phyloP scores from a whole-genome alignment of 1,284 basidiomycete genomes.

The Ustilago trichophora region DNA sequence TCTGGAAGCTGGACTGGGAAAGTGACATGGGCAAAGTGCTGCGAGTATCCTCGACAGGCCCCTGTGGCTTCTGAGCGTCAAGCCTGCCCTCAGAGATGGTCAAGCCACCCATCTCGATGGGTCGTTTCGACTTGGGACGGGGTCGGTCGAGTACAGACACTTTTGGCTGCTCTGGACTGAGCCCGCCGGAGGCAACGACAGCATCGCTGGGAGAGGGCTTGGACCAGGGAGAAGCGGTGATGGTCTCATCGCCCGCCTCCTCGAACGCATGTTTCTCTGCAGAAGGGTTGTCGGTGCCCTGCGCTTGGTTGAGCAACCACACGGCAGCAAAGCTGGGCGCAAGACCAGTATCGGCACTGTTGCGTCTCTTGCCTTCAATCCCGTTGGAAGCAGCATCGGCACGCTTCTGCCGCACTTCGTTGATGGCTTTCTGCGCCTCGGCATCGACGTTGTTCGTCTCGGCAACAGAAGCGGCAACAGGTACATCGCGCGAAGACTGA shows the following conservation, averaged over 20 bases:
- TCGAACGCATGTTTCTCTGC: not conserved
- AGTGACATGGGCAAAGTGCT: slow-evolving; percentile 38
- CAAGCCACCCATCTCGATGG: slow-evolving; percentile 46
- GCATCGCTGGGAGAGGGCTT: not conserved
- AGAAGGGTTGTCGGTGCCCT: slow-evolving; percentile 4
- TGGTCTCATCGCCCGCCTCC: slow-evolving; percentile 14
- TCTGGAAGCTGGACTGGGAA: slow-evolving; percentile 19
- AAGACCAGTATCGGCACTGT: slow-evolving; percentile 45
- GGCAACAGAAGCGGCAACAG: not conserved
- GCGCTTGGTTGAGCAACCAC: slow-evolving; percentile 51
- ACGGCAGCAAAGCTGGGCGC: slow-evolving; percentile 56
- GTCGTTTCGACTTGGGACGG: slow-evolving; percentile 26
- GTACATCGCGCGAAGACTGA: not conserved
- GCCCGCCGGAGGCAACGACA: not conserved
- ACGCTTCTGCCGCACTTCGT: slow-evolving; percentile 49
- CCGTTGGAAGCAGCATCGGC: slow-evolving; percentile 24
- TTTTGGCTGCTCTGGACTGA: slow-evolving; percentile 7
- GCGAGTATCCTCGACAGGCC: slow-evolving; percentile 34
- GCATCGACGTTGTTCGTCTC: not conserved
- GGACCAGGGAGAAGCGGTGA: slow-evolving; percentile 2
- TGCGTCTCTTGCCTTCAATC: slow-evolving; percentile 22
- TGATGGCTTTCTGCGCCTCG: slow-evolving; percentile 48
- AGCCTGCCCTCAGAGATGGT: slow-evolving; percentile 48
- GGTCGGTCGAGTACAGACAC: slow-evolving; percentile 50
- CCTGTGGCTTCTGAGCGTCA: slow-evolving; percentile 14